phyloP scores from a whole-genome alignment of 192 early-diverging fungal genomes.

The Linnemannia schmuckeri region DNA sequence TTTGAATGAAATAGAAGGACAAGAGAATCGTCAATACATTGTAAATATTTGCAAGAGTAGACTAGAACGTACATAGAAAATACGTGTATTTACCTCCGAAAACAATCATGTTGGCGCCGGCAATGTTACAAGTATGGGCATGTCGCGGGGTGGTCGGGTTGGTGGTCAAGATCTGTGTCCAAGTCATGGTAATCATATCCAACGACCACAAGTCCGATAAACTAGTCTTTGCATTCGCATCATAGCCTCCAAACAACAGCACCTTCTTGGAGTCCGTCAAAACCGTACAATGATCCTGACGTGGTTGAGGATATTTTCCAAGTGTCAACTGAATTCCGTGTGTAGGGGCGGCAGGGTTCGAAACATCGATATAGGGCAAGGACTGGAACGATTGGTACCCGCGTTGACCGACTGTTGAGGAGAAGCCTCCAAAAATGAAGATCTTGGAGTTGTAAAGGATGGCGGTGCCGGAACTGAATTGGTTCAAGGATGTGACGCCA shows the following conservation, averaged over 20 bases:
- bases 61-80: neutral
- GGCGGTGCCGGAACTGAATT: constrained; percentile 23
- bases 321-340: constrained; percentile 24
- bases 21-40: neutral
- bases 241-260: constrained; percentile 42
- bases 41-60: neutral
- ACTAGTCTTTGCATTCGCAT: constrained; percentile 16
- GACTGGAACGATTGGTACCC: constrained; percentile 28
- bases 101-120: constrained; percentile 46
- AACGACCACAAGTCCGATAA: constrained; percentile 34
- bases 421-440: constrained; percentile 38
- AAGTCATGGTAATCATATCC: constrained; percentile 41
- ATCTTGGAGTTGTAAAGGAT: constrained; percentile 22
- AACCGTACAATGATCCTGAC: constrained; percentile 49
- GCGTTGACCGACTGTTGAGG: constrained; percentile 10
- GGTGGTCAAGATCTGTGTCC: constrained; percentile 23
- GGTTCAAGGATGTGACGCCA: constrained; percentile 1
- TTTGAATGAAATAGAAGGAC: neutral
- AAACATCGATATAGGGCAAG: constrained; percentile 21
- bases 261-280: constrained; percentile 35
- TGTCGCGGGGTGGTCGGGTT: constrained; percentile 5
- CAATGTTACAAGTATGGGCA: constrained; percentile 36
- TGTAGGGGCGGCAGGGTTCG: neutral
- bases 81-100: constrained; percentile 23
- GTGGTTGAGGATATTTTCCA: constrained; percentile 14